These are phyloP conservation scores for Colletotrichum orchidophilum DNA, from an alignment of 2,329 filamentous ascomycete genomes.

Conservation along the genomic window DNA sequence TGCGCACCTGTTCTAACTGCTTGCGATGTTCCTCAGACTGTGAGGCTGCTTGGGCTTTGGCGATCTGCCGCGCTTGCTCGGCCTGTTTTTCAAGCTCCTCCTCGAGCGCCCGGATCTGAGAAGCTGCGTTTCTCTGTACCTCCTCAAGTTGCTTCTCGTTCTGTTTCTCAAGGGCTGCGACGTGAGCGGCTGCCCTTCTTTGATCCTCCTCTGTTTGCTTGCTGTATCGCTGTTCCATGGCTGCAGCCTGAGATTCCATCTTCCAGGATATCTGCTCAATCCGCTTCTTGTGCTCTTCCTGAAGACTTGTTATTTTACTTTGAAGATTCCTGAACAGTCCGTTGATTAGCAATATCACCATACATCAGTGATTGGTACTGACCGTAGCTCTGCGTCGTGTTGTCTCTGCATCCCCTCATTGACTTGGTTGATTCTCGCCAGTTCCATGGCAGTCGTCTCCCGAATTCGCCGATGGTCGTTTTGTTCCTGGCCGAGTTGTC, in stretches of 20 bases:
- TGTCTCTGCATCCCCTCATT: conserved; percentile 77
- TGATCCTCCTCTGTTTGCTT: conserved; percentile 39
- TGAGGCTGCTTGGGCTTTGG: conserved; percentile 36
- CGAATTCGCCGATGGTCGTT: conserved; percentile 75
- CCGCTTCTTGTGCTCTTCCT: conserved; percentile 33
- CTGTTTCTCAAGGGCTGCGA: conserved; percentile 24
- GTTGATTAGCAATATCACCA: neutral
- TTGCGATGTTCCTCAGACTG: conserved; percentile 46
- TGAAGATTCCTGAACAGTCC: conserved; percentile 25
- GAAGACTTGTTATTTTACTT: conserved; percentile 30
- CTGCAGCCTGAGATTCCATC: conserved; percentile 56
- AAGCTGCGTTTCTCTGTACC: neutral
- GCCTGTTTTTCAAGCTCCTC: conserved; percentile 39
- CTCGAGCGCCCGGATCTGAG: neutral
- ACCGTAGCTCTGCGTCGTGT: conserved; percentile 73
- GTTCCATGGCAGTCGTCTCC: conserved; percentile 63
- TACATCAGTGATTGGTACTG: conserved; percentile 39
- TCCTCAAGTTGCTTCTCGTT: conserved; percentile 25
- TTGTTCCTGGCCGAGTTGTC: conserved; percentile 75
- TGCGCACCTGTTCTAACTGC: conserved; percentile 56
- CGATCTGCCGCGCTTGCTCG: conserved; percentile 48
- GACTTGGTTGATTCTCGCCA: conserved; percentile 67
- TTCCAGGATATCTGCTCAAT: conserved; percentile 53
- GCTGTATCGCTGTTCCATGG: conserved; percentile 41
- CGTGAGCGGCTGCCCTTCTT: conserved; percentile 1